Percentiles rank a stretch among this genome's conserved stretches.
phyloP scores from a whole-genome alignment of 345 rosid species.

The Ceriops tagal region DNA sequence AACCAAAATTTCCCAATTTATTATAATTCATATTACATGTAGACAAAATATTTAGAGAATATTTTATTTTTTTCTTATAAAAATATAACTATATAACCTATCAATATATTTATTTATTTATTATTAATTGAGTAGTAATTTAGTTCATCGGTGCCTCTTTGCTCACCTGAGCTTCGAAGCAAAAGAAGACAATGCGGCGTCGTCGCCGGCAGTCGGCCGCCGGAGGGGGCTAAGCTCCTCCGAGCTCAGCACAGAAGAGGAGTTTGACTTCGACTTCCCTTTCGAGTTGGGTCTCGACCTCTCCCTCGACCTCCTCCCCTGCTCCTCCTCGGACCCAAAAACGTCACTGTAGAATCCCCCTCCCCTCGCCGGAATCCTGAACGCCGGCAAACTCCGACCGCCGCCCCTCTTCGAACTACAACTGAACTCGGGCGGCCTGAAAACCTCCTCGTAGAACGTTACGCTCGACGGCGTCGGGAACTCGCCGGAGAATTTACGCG shows the following conservation, averaged over 20 bases:
- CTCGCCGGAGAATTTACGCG: constrained; percentile 60
- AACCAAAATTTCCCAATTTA: too few species aligned
- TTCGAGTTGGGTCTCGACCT: constrained; percentile 51
- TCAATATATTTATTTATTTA: too few species aligned
- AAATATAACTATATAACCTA: too few species aligned
- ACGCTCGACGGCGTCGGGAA: constrained; percentile 32
- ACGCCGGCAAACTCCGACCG: constrained; percentile 60
- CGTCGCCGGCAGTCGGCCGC: constrained; percentile 48
- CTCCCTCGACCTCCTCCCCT: constrained; percentile 45
- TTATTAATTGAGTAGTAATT: too few species aligned
- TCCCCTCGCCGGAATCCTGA: constrained; percentile 55
- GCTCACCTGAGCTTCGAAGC: constrained; percentile 79
- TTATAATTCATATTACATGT: too few species aligned
- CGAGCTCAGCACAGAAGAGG: constrained; percentile 74
- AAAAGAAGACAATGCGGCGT: constrained; percentile 62
- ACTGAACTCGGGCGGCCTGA: constrained; percentile 40
- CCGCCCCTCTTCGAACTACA: constrained; percentile 28
- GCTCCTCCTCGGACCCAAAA: constrained; percentile 38
- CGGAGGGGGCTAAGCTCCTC: constrained; percentile 78
- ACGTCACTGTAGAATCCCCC: constrained; percentile 65
- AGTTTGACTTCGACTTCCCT: constrained; percentile 56
- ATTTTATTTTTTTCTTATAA: too few species aligned
- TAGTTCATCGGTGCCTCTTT: not conserved
- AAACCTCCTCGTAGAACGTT: constrained; percentile 70
- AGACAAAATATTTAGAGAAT: too few species aligned